phyloP scores from a whole-genome alignment of 2,329 filamentous ascomycete genomes.

The Talaromyces piceae region DNA sequence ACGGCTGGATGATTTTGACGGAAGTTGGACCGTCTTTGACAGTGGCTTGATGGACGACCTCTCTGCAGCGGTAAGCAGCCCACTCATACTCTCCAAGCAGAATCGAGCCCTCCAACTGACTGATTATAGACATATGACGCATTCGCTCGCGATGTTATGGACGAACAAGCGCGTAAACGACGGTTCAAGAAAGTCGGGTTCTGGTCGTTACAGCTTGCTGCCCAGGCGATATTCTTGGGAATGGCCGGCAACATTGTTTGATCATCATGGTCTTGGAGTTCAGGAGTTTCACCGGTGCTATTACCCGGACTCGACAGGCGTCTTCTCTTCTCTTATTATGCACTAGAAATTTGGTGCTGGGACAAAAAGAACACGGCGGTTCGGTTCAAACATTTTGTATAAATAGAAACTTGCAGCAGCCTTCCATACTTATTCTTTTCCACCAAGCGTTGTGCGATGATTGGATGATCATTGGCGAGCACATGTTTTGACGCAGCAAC shows the following conservation, averaged over 20 bases:
- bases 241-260: slow-evolving; percentile 73
- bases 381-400: background rate
- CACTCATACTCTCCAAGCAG: background rate
- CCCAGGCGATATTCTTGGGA: slow-evolving; percentile 90
- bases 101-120: slow-evolving; percentile 7
- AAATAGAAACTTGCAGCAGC: background rate
- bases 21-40: slow-evolving; percentile 90
- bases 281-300: background rate
- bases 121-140: slow-evolving; percentile 70
- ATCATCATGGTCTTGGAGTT: slow-evolving; percentile 12
- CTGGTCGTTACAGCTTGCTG: slow-evolving; percentile 87
- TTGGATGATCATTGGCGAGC: background rate
- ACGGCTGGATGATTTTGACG: slow-evolving; percentile 79
- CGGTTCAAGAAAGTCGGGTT: slow-evolving; percentile 93
- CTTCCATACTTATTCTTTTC: background rate
- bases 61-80: slow-evolving; percentile 60
- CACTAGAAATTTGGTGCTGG: background rate
- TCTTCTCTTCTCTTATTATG: background rate
- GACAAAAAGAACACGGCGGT: background rate
- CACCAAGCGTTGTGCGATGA: background rate
- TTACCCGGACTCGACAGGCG: background rate
- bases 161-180: slow-evolving; percentile 76
- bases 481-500: background rate
- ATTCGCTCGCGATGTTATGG: slow-evolving; percentile 83
- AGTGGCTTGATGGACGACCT: slow-evolving; percentile 90